Conservation (phyloP, 1,284 basidiomycete genomes). For the Termitomyces sp. region DNA sequence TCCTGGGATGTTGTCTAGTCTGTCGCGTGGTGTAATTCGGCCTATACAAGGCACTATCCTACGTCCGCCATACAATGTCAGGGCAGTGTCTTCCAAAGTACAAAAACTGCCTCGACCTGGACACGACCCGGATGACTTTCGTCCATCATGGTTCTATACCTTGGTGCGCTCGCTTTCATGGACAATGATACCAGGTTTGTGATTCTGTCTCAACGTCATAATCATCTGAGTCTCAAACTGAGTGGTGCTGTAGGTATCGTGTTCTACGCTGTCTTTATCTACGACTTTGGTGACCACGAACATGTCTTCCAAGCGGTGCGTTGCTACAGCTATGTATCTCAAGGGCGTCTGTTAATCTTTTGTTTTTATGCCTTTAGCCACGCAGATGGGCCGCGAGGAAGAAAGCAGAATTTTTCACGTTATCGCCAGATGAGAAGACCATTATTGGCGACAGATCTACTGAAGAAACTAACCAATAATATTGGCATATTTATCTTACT, state of each 20-base stretch:
- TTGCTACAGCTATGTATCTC: constrained; percentile 11
- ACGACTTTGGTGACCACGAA: constrained; percentile 63
- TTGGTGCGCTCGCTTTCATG: constrained; percentile 39
- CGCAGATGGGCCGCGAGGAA: constrained; percentile 41
- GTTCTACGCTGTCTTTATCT: constrained; percentile 56
- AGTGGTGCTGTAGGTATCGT: constrained; percentile 35
- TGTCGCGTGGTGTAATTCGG: constrained; percentile 2
- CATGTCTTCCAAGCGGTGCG: constrained; percentile 67
- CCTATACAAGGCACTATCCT: neutral
- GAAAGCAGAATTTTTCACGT: constrained; percentile 39
- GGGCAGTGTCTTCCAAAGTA: constrained; percentile 15
- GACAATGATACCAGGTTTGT: constrained; percentile 47
- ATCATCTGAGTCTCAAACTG: neutral
- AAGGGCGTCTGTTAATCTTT: neutral
- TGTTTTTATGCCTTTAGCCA: constrained; percentile 25
- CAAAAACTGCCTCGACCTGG: constrained; percentile 14
- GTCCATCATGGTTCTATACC: constrained; percentile 54
- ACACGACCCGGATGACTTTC: constrained; percentile 32
- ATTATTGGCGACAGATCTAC: constrained; percentile 20
- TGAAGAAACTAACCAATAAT: constrained; percentile 1
- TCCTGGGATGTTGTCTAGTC: constrained; percentile 3
- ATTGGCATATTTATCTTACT: neutral
- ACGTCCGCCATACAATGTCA: constrained; percentile 6
- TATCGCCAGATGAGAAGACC: constrained; percentile 46
- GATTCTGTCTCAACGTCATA: neutral